Base-by-base conservation (phyloP, 2,329 filamentous ascomycete species). In the Trichophaea hybrida region DNA sequence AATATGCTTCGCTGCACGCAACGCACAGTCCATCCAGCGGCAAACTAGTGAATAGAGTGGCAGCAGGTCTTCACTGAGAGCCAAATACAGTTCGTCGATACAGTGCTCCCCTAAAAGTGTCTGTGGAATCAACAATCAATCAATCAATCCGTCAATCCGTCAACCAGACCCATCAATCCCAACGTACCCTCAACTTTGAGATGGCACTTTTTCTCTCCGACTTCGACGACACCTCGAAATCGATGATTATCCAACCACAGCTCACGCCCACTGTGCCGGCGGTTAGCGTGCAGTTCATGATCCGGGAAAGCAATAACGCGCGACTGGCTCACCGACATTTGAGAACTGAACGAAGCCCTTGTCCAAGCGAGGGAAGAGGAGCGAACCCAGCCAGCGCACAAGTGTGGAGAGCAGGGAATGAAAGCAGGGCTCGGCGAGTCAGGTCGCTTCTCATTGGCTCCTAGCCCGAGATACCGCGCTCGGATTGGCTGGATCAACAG, bases 281-380 rank as follows among this genome's bases (percentile, higher is more conserved):
- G 48, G 48, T 51, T 46, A 46, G 40, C 13, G 48, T 51, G 48
- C 48, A 51, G 13, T 24, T 50, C 46, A 51, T 6, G 13, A 51
- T 51, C 48, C 48, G 48, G 32, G 15, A 24, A 51, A 51, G 48
- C 24, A 51, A 51, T 31, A 33, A 31, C 48, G 48, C 48, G 48
- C 32, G 6, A 24, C 32, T 24, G 48, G 48, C 15, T 33, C 15
- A 51, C 48, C 48, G 32, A 51, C 15, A 51, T 4, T 51, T 12
- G 48, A 51, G 48, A 24, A 51, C 15, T 17, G 48, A 51, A 51
- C 13, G 31, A 24, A 24, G 48, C 32, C 48, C 48, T 51, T 51
- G 48, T 51, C 48, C 48, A 51, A 51, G 48, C 48, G 48, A 51
- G 48, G 48, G 40, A 46, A 46, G 40, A 51, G n/a, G 48, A 31